A percentile compares a stretch with the other conserved stretches of the same genome.
These are phyloP conservation scores for Penicillium ucsense DNA, from an alignment of 495 filamentous ascomycete species.

Conservation along the genomic window DNA sequence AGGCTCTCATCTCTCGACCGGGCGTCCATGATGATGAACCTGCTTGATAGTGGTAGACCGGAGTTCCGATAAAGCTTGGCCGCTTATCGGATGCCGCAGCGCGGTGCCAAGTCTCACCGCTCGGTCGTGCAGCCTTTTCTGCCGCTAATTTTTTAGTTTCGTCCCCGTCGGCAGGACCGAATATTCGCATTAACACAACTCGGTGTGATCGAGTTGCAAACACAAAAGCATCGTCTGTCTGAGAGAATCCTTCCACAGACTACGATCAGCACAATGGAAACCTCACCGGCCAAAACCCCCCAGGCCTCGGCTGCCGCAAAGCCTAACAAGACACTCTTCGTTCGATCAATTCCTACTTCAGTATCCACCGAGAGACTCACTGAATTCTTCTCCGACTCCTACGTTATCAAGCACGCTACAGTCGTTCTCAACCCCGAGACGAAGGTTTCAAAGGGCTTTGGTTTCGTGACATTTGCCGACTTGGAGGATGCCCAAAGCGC, in stretches of 20 bases:
- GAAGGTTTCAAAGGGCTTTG: constrained; percentile 81
- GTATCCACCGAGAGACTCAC: constrained; percentile 77
- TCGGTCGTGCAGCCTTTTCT: constrained; percentile 25
- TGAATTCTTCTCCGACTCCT: constrained; percentile 84
- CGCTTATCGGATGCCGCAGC: constrained; percentile 11
- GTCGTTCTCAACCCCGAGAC: constrained; percentile 73
- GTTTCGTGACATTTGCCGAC: constrained; percentile 95
- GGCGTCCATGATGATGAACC: constrained; percentile 40
- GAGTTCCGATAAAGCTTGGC: constrained; percentile 6
- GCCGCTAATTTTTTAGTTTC: constrained; percentile 34
- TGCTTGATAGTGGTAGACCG: neutral
- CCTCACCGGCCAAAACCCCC: constrained; percentile 10
- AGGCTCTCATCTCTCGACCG: constrained; percentile 52
- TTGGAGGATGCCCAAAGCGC: constrained; percentile 79
- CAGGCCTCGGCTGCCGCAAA: constrained; percentile 21
- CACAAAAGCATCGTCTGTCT: constrained; percentile 25
- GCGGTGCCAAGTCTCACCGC: constrained; percentile 12
- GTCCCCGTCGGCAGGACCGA: constrained; percentile 3
- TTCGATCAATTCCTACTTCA: constrained; percentile 69
- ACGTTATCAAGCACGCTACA: constrained; percentile 87
- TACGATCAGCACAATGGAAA: constrained; percentile 14
- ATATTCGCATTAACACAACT: neutral
- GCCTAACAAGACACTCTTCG: constrained; percentile 67
- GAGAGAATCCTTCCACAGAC: constrained; percentile 9
- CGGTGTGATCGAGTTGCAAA: constrained; percentile 20